Conservation (phyloP, 2,329 filamentous ascomycete genomes). For the Zopfia rhizophila region DNA sequence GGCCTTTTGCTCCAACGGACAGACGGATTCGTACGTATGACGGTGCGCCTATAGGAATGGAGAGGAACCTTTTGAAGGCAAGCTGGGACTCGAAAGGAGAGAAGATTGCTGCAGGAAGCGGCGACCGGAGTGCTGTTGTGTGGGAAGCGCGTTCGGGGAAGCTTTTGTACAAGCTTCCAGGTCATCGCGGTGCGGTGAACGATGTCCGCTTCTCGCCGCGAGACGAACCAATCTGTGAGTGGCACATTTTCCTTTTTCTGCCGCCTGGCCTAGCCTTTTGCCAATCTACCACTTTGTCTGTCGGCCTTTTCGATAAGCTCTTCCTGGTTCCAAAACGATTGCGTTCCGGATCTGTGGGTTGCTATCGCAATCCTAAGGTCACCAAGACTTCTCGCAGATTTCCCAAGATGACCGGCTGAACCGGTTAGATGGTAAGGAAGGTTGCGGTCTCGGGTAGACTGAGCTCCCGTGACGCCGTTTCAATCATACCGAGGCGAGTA, state of each 20-base stretch:
- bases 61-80: constrained; percentile 90
- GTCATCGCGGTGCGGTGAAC: constrained; percentile 95
- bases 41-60: constrained; percentile 85
- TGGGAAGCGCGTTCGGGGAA: constrained; percentile 93
- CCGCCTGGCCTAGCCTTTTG: constrained; percentile 9
- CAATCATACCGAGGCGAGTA: constrained; percentile 19
- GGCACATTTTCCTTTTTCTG: constrained; percentile 13
- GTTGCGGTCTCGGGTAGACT: too few species aligned
- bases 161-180: constrained; percentile 91
- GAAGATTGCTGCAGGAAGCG: constrained; percentile 87
- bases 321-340: constrained; percentile 23
- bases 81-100: constrained; percentile 91
- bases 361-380: background rate
- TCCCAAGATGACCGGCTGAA: background rate
- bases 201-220: constrained; percentile 90
- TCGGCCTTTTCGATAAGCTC: background rate
- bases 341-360: too few species aligned
- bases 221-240: constrained; percentile 88
- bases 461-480: constrained; percentile 20
- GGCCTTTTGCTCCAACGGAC: constrained; percentile 91
- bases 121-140: constrained; percentile 88
- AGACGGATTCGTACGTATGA: constrained; percentile 89
- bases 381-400: background rate
- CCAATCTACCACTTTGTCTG: background rate
- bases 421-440: background rate